phyloP scores from a whole-genome alignment of 768 basidiomycete genomes.

The Dioszegia crocea region DNA sequence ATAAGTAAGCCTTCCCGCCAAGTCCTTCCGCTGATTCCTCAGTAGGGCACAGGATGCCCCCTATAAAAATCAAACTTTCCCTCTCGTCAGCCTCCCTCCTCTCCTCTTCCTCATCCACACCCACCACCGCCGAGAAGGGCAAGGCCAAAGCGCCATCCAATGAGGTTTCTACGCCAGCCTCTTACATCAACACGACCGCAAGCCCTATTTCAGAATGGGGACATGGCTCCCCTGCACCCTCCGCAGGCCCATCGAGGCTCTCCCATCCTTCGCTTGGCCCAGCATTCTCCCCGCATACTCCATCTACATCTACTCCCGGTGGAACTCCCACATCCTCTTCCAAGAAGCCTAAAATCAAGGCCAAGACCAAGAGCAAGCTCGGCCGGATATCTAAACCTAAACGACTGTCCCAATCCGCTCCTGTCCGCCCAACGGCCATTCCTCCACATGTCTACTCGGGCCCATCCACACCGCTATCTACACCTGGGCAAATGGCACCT shows the following conservation, averaged over 20 bases:
- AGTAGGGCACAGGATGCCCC: constrained; percentile 12
- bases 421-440: constrained; percentile 19
- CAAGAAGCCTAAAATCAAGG: background rate
- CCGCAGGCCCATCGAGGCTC: background rate
- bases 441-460: constrained; percentile 23
- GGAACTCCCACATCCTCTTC: background rate
- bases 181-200: background rate
- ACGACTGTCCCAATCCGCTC: background rate
- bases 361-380: background rate
- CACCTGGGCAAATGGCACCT: constrained; percentile 2
- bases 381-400: constrained; percentile 7
- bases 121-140: constrained; percentile 5
- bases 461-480: constrained; percentile 11
- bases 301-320: background rate
- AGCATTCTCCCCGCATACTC: background rate
- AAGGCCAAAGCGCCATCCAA: constrained; percentile 8
- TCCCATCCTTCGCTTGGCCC: background rate
- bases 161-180: background rate
- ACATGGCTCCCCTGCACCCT: background rate
- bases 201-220: background rate
- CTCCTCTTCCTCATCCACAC: background rate
- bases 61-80: constrained; percentile 61
- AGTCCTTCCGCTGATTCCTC: background rate
- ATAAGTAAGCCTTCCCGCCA: background rate
- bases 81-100: constrained; percentile 5